Evolutionary conservation across 2,329 filamentous ascomycete species (phyloP).

Genomic region (Aspergillus clavatus): DNA sequence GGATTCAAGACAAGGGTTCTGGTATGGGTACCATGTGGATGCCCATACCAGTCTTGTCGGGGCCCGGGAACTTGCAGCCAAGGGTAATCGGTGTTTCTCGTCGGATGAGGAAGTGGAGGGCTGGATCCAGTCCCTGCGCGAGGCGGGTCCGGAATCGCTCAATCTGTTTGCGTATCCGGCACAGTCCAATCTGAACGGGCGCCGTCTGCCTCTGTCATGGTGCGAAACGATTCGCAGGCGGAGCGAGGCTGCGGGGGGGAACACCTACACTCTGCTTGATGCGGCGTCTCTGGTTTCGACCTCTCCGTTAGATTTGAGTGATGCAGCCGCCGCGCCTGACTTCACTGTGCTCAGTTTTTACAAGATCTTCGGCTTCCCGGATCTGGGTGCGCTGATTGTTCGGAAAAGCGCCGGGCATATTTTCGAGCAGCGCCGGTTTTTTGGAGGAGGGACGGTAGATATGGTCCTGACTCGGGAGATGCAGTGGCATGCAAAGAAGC

Average conservation of each 20-base stretch:
- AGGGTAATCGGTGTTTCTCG: constrained; percentile 60
- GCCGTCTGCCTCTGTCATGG: constrained; percentile 69
- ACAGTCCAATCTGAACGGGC: constrained; percentile 90
- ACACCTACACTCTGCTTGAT: constrained; percentile 69
- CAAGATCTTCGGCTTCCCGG: constrained; percentile 97
- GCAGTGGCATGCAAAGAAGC: constrained; percentile 77
- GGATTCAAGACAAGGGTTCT: constrained; percentile 62
- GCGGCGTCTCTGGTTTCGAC: constrained; percentile 78
- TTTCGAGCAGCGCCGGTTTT: constrained; percentile 69
- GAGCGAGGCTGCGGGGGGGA: constrained; percentile 18
- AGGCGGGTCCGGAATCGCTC: constrained; percentile 16
- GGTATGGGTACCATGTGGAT: constrained; percentile 77
- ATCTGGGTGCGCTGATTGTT: constrained; percentile 80
- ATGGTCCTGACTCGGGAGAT: constrained; percentile 74
- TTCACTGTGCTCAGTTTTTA: constrained; percentile 87
- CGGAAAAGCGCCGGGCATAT: constrained; percentile 62
- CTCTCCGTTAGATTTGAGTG: constrained; percentile 65
- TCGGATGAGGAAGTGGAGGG: constrained; percentile 57
- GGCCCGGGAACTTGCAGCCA: constrained; percentile 63
- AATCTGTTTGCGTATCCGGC: constrained; percentile 74
- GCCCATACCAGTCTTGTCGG: constrained; percentile 86
- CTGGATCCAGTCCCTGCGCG: constrained; percentile 53
- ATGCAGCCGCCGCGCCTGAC: constrained; percentile 63
- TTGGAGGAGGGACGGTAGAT: constrained; percentile 91
- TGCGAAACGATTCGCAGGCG: constrained; percentile 44